Evolutionary conservation across 129 eudicot species (phyloP).

Genomic region (Centrapalus pauciflorus): DNA sequence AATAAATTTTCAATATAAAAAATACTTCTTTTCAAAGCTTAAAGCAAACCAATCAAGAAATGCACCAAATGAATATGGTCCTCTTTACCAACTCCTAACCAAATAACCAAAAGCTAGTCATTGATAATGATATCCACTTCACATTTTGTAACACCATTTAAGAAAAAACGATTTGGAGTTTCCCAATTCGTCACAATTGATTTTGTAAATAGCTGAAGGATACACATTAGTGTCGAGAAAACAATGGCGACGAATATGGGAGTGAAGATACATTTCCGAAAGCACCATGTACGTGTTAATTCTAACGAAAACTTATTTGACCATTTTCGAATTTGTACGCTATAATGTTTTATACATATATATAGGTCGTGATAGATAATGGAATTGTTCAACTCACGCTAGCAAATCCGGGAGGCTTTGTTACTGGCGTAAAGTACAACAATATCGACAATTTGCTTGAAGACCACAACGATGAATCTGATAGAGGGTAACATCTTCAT

Average conservation of each 20-base stretch:
- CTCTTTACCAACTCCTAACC: constrained; percentile 15
- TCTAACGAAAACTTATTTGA: not conserved
- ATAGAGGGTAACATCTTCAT: constrained; percentile 50
- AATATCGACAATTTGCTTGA: constrained; percentile 65
- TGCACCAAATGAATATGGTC: constrained; percentile 8
- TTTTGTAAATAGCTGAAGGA: not conserved
- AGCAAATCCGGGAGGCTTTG: constrained; percentile 66
- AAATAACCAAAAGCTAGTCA: not conserved
- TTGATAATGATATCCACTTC: too few species aligned
- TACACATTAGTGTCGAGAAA: not conserved
- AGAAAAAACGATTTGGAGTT: too few species aligned
- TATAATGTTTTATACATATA: not conserved
- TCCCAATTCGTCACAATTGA: not conserved
- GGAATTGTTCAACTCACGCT: constrained; percentile 61
- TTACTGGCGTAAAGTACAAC: constrained; percentile 50
- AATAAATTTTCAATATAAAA: too few species aligned
- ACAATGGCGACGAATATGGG: constrained; percentile 14
- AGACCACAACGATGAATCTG: constrained; percentile 36
- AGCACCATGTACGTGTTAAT: constrained; percentile 23
- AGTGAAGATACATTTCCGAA: constrained; percentile 32
- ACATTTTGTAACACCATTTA: too few species aligned
- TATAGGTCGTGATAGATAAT: constrained; percentile 63
- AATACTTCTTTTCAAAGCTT: constrained; percentile 7
- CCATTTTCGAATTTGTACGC: not conserved
- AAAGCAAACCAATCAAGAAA: constrained; percentile 2